These are phyloP conservation scores for Gossypium ekmanianum DNA, from an alignment of 345 rosid genomes.

Conservation along the genomic window DNA sequence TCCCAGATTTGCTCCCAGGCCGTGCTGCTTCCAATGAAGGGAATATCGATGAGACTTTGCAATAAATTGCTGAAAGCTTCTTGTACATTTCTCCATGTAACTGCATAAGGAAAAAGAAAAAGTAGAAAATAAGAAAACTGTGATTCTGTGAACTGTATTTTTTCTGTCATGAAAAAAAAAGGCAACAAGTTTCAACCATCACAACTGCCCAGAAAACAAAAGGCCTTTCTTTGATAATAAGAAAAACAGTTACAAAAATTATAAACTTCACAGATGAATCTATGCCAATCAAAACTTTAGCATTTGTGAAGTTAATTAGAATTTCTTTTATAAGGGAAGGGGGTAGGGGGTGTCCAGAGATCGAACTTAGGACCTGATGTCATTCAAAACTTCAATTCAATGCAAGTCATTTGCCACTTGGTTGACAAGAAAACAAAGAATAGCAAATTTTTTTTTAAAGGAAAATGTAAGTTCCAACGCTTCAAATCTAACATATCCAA, in stretches of 20 bases:
- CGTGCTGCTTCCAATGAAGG: constrained; percentile 96
- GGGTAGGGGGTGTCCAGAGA: too few relatives aligned
- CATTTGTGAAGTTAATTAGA: too few relatives aligned
- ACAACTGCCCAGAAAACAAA: not conserved
- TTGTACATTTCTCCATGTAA: constrained; percentile 93
- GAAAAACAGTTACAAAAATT: not conserved
- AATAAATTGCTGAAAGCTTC: constrained; percentile 59
- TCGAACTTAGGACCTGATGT: too few relatives aligned
- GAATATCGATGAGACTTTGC: constrained; percentile 68
- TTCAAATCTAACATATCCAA: not conserved
- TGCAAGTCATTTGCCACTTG: too few relatives aligned
- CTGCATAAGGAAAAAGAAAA: constrained; percentile 31
- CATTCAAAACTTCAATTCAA: too few relatives aligned
- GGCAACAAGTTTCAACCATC: constrained; percentile 1
- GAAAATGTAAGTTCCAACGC: constrained; percentile 3
- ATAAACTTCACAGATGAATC: not conserved
- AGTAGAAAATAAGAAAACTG: constrained; percentile 8
- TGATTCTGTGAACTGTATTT: not conserved
- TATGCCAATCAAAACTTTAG: not conserved
- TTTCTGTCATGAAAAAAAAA: not conserved
- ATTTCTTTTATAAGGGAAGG: too few relatives aligned
- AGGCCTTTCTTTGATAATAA: not conserved
- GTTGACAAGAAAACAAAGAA: not conserved
- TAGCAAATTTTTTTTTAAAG: not conserved
- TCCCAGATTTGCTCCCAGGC: constrained; percentile 96